Conservation (phyloP, 2,329 filamentous ascomycete species). For the Scedosporium apiospermum region DNA sequence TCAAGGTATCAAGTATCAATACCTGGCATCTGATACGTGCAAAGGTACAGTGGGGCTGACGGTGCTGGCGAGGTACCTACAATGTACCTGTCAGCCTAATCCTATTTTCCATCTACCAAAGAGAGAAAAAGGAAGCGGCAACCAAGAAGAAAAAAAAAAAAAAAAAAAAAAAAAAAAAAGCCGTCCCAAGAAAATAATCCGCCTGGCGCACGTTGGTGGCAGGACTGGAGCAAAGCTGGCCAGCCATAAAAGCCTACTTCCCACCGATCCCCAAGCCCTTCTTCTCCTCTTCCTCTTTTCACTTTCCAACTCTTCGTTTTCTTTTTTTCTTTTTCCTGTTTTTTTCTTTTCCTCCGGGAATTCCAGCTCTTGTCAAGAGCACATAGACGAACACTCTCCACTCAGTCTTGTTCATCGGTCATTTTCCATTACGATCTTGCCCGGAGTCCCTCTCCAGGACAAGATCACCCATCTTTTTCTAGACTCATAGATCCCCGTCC, state of each 20-base stretch:
- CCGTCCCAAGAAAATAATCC: not conserved
- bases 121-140: not conserved
- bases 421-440: constrained; percentile 8
- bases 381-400: constrained; percentile 8
- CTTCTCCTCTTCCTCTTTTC: not conserved
- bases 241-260: constrained; percentile 3
- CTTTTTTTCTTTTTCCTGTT: constrained; percentile 20
- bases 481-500: not conserved
- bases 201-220: not conserved
- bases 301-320: constrained; percentile 22
- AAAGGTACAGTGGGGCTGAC: not conserved
- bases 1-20: not conserved
- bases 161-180: not conserved
- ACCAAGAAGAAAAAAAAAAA: constrained; percentile 1
- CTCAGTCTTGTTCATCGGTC: constrained; percentile 9
- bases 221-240: not conserved
- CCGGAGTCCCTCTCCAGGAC: constrained; percentile 7
- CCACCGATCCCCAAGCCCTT: not conserved
- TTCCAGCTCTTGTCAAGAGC: constrained; percentile 18
- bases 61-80: not conserved
- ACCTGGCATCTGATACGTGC: not conserved
- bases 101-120: not conserved
- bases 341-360: constrained; percentile 35
- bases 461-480: constrained; percentile 4
- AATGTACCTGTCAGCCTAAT: not conserved